These are phyloP conservation scores for Picochlorum sp. DNA, from an alignment of 139 green algal genomes.

Conservation along the genomic window DNA sequence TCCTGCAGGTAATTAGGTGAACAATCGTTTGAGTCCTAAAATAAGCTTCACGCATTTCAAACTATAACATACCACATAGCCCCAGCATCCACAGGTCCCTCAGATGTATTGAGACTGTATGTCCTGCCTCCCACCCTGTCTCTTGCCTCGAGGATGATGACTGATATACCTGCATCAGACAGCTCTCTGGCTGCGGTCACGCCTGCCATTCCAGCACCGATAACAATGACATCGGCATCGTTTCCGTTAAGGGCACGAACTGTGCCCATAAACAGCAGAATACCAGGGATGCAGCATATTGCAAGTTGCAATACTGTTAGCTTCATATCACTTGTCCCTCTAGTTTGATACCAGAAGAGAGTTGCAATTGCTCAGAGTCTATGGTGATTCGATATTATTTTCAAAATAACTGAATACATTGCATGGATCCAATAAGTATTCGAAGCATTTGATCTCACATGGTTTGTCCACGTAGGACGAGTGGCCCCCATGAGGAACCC, in stretches of 20 bases:
- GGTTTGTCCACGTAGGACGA: too few species aligned
- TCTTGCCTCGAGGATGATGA: conserved; percentile 55
- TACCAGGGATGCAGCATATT: too few species aligned
- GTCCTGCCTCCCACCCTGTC: conserved; percentile 52
- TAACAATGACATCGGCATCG: conserved; percentile 32
- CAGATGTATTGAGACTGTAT: conserved; percentile 22
- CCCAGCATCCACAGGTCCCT: conserved; percentile 42
- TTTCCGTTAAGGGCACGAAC: background rate
- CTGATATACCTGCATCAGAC: conserved; percentile 11
- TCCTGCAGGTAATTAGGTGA: background rate
- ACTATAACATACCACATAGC: conserved; percentile 21
- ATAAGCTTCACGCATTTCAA: too few species aligned
- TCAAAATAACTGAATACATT: too few species aligned
- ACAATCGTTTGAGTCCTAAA: too few species aligned
- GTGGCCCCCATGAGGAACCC: too few species aligned
- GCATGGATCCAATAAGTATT: too few species aligned
- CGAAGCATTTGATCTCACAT: too few species aligned
- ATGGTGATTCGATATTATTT: too few species aligned
- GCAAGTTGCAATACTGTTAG: too few species aligned
- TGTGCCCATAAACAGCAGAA: background rate
- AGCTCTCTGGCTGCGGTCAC: conserved; percentile 33
- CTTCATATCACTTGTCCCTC: too few species aligned
- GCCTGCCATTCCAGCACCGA: conserved; percentile 51
- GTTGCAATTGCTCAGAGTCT: background rate
- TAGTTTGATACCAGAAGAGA: too few species aligned